Evolutionary conservation across 2,329 filamentous ascomycete species (phyloP).

Genomic region (Hymenoscyphus albidus): DNA sequence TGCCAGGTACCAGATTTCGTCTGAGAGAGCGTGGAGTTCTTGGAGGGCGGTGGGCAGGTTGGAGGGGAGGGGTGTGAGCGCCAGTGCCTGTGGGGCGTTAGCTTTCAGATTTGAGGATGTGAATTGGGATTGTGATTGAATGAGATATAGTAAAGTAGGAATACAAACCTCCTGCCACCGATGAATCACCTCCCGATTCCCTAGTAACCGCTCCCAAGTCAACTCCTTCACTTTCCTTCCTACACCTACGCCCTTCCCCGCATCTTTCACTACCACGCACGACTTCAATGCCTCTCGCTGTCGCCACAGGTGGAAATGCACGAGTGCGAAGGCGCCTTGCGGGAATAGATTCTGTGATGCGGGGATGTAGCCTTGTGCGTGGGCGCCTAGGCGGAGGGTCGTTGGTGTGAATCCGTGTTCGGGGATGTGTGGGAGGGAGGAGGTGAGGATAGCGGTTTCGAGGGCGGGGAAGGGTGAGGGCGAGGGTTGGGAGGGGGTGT

Average conservation of each 20-base stretch:
- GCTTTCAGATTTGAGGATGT: not conserved
- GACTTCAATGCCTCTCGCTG: conserved; percentile 56
- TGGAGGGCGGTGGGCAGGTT: conserved; percentile 71
- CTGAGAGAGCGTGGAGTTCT: conserved; percentile 78
- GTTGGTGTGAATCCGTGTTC: conserved; percentile 74
- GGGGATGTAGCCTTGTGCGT: conserved; percentile 80
- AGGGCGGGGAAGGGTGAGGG: conserved; percentile 61
- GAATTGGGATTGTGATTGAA: not conserved
- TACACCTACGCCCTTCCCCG: conserved; percentile 42
- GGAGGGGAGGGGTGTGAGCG: conserved; percentile 80
- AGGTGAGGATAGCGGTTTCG: conserved; percentile 74
- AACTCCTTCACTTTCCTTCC: conserved; percentile 65
- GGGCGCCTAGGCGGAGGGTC: conserved; percentile 72
- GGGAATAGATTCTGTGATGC: conserved; percentile 81
- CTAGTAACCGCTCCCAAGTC: conserved; percentile 71
- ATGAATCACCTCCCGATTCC: conserved; percentile 67
- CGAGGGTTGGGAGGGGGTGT: conserved; percentile 66
- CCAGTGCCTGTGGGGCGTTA: conserved; percentile 55
- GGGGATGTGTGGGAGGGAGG: conserved; percentile 77
- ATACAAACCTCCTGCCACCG: conserved; percentile 78
- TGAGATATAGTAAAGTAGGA: not conserved
- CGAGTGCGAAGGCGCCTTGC: conserved; percentile 74
- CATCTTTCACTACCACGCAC: conserved; percentile 29
- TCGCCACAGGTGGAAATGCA: conserved; percentile 70
- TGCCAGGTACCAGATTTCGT: conserved; percentile 87